Base-by-base conservation (phyloP, 1,284 basidiomycete species). In the Puccinia triticina region DNA sequence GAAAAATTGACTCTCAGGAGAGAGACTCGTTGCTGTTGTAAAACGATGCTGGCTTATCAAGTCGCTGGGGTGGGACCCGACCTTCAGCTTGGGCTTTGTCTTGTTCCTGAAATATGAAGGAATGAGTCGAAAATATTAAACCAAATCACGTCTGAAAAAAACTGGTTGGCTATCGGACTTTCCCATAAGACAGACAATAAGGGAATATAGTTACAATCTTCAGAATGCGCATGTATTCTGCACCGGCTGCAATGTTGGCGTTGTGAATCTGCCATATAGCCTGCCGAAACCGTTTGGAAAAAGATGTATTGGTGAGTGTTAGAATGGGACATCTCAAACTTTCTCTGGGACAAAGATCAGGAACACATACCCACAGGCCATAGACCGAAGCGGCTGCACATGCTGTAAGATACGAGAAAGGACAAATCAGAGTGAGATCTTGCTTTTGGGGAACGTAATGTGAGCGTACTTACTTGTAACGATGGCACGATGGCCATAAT, bases 211-310 rank as follows among this genome's bases (percentile, higher is more conserved):
- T 18, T 29, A 82, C 80, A 29, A 75, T 66, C 40, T 82, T 82
- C 46, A 82, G 26, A 18, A 82, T 43, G 1, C 80, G 71, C 80
- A 82, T 75, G 48, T 82, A 82, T 50, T 82, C 80, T 21, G 80
- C 72, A n/a, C 80, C 80, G 14, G 80, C 80, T 16, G 71, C 59
- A 5, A 82, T 82, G 80, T 82, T 82, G 5, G 80, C 80, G 40
- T 82, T 82, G 32, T 82, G 80, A 34, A 82, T 82, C 50, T 82
- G 71, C 80, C 80, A 82, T 46, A 82, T 82, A 21, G 80, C 80
- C 71, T 82, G 46, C 46, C 43, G 29, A 48, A n/a, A 48, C 12
- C 34, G 10, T 2, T 46, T 26, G 21, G 40, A 71, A 32, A 23
- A 16, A 11, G 29, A 69, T 43, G 5, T 7, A 57, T 8, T n/a